Percentiles rank a stretch among this genome's conserved stretches.
Evolutionary conservation across 2,329 filamentous ascomycete genomes (phyloP).

Genomic region (Apiospora rasikravindrae): DNA sequence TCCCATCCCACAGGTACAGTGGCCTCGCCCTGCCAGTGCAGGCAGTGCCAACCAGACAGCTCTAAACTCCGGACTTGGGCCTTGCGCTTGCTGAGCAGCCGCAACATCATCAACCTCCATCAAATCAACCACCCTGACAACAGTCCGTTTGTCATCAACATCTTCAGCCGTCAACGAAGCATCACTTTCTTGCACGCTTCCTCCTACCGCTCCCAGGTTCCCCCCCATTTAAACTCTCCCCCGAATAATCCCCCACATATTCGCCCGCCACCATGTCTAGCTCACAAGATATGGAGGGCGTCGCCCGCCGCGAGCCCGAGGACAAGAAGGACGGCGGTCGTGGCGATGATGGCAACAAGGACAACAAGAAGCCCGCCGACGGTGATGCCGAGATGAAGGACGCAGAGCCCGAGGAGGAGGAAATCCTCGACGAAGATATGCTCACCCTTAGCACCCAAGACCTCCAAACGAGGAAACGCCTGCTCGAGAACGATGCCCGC

Average conservation of each 20-base stretch:
- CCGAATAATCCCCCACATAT: slow-evolving; percentile 11
- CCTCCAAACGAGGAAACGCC: slow-evolving; percentile 85
- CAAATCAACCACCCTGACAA: neutral
- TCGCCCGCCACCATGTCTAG: slow-evolving; percentile 36
- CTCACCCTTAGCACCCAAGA: slow-evolving; percentile 92
- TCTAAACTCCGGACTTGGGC: slow-evolving; percentile 17
- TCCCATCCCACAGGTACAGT: slow-evolving; percentile 1
- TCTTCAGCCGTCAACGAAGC: neutral
- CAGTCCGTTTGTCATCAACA: slow-evolving; percentile 12
- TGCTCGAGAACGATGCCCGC: slow-evolving; percentile 95
- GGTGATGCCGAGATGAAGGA: slow-evolving; percentile 94
- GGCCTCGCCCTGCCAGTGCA: neutral
- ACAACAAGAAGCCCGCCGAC: slow-evolving; percentile 60
- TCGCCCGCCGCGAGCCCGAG: slow-evolving; percentile 37
- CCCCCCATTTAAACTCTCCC: neutral
- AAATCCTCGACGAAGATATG: slow-evolving; percentile 91
- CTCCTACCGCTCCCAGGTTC: neutral
- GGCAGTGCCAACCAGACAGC: neutral
- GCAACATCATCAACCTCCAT: slow-evolving; percentile 13
- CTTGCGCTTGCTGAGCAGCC: slow-evolving; percentile 14
- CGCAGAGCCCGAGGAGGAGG: slow-evolving; percentile 73
- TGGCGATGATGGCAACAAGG: slow-evolving; percentile 61
- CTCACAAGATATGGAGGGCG: slow-evolving; percentile 33
- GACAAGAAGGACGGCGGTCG: slow-evolving; percentile 60
- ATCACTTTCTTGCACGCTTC: slow-evolving; percentile 7